Base-by-base conservation (phyloP, 306 rosid genomes). In the Trifolium subterraneum region DNA sequence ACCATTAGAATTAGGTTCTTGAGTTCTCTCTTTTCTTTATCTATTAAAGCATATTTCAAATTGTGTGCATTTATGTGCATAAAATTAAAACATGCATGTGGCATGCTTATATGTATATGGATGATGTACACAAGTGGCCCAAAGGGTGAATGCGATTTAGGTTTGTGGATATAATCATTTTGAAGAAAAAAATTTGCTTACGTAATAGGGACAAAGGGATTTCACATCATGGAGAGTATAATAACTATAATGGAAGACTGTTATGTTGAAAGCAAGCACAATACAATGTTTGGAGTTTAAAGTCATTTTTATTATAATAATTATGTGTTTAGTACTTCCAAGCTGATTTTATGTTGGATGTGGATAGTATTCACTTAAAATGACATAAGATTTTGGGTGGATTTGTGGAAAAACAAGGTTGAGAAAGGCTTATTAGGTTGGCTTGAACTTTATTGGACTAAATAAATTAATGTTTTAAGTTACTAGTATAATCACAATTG, bases 141-240 rank as follows among this genome's bases (percentile, higher is more conserved):
- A 76, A 83, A 71, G 66, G 64, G 74, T 51, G 77, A 79, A 58
- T 71, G 85, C 81, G 81, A 80, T 59, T 83, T 78, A 87, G 72
- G 84, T 73, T 81, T 82, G 88, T 86, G 92, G 96, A 88, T 89
- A 90, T 89, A 85, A 88, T 87, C 84, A 81, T 84, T 86, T 85
- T 68, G 72, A 55, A 72, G 79, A 73, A 76, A 84, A 81, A 69
- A 79, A 79, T 77, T 67, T 79, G 92, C 90, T 85, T 84, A 86
- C 96, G 79, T 91, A 81, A 85, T 58, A 78, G 68, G 45, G 79
- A 85, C 70, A 73, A 31, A 74, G 74, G 80, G 54, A 76, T 80
- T 65, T 85, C 76, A 77, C 42, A 77, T 82, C 73, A 83, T 83
- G 89, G 90, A 76, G 73, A 70, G 81, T 85, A 80, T 58, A 88